Evolutionary conservation across 2,329 filamentous ascomycete genomes (phyloP).

Genomic region (Balansia obtecta): DNA sequence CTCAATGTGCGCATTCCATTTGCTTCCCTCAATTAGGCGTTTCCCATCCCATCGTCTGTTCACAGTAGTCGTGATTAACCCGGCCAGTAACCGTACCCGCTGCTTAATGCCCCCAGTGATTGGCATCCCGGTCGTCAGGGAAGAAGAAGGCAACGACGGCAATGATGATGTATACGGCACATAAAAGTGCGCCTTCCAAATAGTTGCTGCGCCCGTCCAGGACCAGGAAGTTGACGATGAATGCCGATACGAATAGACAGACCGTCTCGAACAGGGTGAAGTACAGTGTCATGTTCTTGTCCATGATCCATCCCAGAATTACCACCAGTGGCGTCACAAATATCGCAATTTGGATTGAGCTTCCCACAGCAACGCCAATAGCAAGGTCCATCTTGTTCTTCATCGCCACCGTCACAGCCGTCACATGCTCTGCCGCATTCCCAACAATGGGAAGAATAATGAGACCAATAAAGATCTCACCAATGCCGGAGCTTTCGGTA

Average conservation of each 20-base stretch:
- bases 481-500: constrained; percentile 40
- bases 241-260: constrained; percentile 69
- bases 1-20: background rate
- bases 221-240: constrained; percentile 82
- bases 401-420: constrained; percentile 55
- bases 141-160: constrained; percentile 56
- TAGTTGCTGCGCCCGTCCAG: constrained; percentile 80
- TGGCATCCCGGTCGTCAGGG: constrained; percentile 37
- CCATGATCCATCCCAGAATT: constrained; percentile 58
- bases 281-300: constrained; percentile 63
- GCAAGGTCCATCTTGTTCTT: constrained; percentile 70
- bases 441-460: constrained; percentile 63
- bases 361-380: constrained; percentile 59
- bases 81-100: background rate
- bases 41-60: background rate
- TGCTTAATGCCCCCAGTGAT: constrained; percentile 19
- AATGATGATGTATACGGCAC: constrained; percentile 57
- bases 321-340: constrained; percentile 60
- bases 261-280: constrained; percentile 86
- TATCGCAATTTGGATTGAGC: constrained; percentile 59
- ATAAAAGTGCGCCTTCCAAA: constrained; percentile 62
- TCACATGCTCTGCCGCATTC: constrained; percentile 63
- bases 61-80: background rate
- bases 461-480: constrained; percentile 57
- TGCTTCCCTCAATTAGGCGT: background rate